Conservation (phyloP, 2,329 filamentous ascomycete species). For the Pochonia chlamydosporia region DNA sequence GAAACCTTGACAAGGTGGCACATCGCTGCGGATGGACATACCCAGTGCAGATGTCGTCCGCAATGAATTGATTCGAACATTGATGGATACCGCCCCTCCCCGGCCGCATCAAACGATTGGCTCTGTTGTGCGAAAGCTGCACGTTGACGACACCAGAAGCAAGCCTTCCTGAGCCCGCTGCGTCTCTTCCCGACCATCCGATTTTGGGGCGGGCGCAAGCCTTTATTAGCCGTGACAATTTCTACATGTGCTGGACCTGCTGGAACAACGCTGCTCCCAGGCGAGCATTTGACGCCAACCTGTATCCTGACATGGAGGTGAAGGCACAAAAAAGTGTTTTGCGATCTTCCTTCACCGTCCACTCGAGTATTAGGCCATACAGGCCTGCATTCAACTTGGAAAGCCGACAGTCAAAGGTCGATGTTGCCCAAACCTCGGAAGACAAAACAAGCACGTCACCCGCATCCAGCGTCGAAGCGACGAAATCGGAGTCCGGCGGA, state of each 20-base stretch:
- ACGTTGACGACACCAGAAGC: slow-evolving; percentile 18
- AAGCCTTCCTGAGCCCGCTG: neutral
- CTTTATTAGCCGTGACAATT: neutral
- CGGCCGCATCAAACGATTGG: neutral
- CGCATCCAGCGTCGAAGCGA: too few relatives aligned
- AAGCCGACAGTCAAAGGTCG: neutral
- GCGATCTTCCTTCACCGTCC: too few relatives aligned
- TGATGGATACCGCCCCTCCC: neutral
- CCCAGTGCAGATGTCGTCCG: neutral
- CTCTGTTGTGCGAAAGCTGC: slow-evolving; percentile 11
- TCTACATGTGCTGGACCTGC: neutral
- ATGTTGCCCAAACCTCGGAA: too few relatives aligned
- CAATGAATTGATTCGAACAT: neutral
- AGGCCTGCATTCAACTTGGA: neutral
- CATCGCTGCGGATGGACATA: neutral
- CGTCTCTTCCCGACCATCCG: slow-evolving; percentile 14
- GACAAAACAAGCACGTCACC: too few relatives aligned
- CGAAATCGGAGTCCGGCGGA: too few relatives aligned
- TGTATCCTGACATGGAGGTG: too few relatives aligned
- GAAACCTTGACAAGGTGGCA: neutral
- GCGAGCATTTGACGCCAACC: too few relatives aligned
- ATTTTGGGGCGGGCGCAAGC: slow-evolving; percentile 6
- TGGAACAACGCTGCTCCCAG: neutral
- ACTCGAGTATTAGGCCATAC: neutral
- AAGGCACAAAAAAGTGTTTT: too few relatives aligned